Evolutionary conservation across 1,284 basidiomycete genomes (phyloP).

Genomic region (Cyathus pygmaeus): DNA sequence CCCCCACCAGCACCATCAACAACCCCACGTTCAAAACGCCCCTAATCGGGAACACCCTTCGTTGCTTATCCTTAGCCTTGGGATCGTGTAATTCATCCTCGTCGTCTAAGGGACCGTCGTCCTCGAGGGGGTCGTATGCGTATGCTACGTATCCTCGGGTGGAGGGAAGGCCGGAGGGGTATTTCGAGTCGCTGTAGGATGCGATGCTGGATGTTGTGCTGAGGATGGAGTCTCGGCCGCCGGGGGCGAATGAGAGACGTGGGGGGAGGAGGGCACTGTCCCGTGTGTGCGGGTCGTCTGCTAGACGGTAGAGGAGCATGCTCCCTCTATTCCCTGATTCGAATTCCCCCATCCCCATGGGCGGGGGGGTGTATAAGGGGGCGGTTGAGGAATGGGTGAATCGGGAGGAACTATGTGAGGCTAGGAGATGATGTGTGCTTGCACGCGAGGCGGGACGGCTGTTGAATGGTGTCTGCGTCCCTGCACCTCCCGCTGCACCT

Average conservation of each 20-base stretch:
- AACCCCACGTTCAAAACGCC: conserved; percentile 68
- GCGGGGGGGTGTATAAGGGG: too few species aligned
- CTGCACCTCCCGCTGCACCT: conserved; percentile 12
- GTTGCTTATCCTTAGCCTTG: conserved; percentile 39
- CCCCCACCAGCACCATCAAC: conserved; percentile 58
- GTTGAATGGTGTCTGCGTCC: conserved; percentile 12
- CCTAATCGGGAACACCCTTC: conserved; percentile 55
- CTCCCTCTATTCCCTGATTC: conserved; percentile 48
- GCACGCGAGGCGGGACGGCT: conserved; percentile 4
- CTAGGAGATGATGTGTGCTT: conserved; percentile 16
- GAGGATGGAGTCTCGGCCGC: conserved; percentile 39
- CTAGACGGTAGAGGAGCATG: conserved; percentile 76
- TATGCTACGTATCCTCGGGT: conserved; percentile 68
- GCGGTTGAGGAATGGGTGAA: too few species aligned
- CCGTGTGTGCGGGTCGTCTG: conserved; percentile 35
- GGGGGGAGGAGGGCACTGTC: conserved; percentile 20
- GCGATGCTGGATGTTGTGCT: conserved; percentile 62
- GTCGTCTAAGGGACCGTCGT: conserved; percentile 71
- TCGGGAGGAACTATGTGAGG: conserved; percentile 18
- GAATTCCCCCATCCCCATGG: conserved; percentile 17
- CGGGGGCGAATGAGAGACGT: conserved; percentile 16
- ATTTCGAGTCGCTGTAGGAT: conserved; percentile 69
- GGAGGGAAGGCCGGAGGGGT: conserved; percentile 56
- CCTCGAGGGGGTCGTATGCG: conserved; percentile 70
- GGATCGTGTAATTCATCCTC: conserved; percentile 72